Evolutionary conservation across 129 eudicot genomes (phyloP), one percentile per base, ranked within the genome.

Genomic region (Centaurea solstitialis): DNA sequence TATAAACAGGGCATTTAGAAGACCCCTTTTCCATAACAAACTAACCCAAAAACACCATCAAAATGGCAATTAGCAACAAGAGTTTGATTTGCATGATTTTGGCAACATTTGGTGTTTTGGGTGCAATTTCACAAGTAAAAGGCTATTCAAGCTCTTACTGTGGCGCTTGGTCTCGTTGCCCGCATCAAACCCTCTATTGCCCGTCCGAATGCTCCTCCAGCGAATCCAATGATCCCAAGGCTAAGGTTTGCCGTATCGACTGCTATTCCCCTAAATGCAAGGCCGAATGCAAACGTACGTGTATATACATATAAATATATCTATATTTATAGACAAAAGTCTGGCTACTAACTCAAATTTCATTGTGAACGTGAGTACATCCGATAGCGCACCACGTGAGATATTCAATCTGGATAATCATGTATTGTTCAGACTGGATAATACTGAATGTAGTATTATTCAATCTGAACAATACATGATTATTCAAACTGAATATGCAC

Each of bases 191-290:
- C 68, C 43, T 82, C 12, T 73, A 75, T 65, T 86, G 87, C 73
- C 87, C 83, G 7, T 70, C 87, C 0, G 87, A 87, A 45, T 87
- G 90, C 57, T 87, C 90, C 76, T 61, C 59, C 4, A 83, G 86
- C 20, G 68, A 65, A 26, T 83, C 90, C 61, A 65, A 80, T 6
- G 77, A 83, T 6, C 83, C 88, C 1, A 45, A 65, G 15, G 84
- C 82, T 40, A 88, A 86, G 81, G 90, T 84, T 73, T 88, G 90
- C 22, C 84, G 40, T 11, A 71, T 86, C 23, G 85, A 86, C 72
- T 88, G 92, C 21, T 81, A 83, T 62, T 80, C 86, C 0, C 90
- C 89, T 6, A 82, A 76, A 38, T 87, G 90, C 90, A 80, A 40
- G 13, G 69, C 87, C 50, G 76, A 83, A 57, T 83, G 89, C 82